Evolutionary conservation across 805 yeast species (phyloP).

Genomic region (Metschnikowia gelsemii): DNA sequence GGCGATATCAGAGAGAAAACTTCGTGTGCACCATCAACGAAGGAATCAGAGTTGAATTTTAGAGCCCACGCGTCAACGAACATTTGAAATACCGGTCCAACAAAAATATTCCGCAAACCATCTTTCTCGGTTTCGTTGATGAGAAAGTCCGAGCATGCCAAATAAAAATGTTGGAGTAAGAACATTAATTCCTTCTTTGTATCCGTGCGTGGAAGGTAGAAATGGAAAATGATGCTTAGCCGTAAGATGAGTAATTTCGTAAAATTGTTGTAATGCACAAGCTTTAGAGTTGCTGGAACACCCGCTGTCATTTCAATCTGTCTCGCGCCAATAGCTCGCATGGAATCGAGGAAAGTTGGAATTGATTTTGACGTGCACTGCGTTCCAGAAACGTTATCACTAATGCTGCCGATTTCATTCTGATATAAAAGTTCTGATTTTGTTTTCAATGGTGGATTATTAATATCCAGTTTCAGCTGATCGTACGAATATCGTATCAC

Average conservation of each 20-base stretch:
- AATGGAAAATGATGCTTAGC: slow-evolving; percentile 22
- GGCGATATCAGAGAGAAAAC: slow-evolving; percentile 10
- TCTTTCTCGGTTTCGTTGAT: slow-evolving; percentile 21
- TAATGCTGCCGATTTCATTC: too few species aligned
- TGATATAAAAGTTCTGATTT: too few species aligned
- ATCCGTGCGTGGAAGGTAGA: slow-evolving; percentile 1
- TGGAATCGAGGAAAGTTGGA: slow-evolving; percentile 1
- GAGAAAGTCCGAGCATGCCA: slow-evolving; percentile 31
- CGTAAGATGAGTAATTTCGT: slow-evolving; percentile 18
- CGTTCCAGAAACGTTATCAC: not conserved
- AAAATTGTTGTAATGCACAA: slow-evolving; percentile 23
- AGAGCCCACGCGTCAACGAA: slow-evolving; percentile 7
- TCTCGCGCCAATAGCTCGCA: slow-evolving; percentile 11
- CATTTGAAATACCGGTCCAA: slow-evolving; percentile 20
- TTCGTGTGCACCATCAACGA: slow-evolving; percentile 3
- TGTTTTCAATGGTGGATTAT: not conserved
- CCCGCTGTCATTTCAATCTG: not conserved
- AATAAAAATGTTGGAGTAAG: slow-evolving; percentile 17
- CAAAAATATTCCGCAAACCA: slow-evolving; percentile 16
- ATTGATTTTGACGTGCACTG: not conserved
- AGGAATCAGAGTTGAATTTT: not conserved
- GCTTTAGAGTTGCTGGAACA: slow-evolving; percentile 21
- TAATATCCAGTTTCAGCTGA: not conserved
- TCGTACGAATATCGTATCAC: slow-evolving; percentile 2
- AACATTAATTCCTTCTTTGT: not conserved